These are phyloP conservation scores for Trichoderma arundinaceum DNA, from an alignment of 2,329 filamentous ascomycete species.

Conservation along the genomic window DNA sequence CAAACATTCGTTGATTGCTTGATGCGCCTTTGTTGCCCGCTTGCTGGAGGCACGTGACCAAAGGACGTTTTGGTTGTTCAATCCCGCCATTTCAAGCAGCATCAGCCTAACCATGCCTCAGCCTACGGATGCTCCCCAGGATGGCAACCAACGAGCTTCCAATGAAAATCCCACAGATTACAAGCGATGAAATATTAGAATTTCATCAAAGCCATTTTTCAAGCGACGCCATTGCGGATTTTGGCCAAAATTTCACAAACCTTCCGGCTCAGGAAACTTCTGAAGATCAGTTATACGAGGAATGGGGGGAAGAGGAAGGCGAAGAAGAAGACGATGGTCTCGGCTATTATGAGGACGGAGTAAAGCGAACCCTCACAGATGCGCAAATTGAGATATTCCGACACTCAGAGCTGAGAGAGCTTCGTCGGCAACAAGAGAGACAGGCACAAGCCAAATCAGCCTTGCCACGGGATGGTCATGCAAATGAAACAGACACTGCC, in stretches of 20 bases:
- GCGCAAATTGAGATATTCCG: slow-evolving; percentile 90
- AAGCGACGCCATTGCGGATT: slow-evolving; percentile 51
- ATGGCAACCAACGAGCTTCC: slow-evolving; percentile 22
- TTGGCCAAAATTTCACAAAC: slow-evolving; percentile 53
- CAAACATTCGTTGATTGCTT: background rate
- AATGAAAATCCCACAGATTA: slow-evolving; percentile 38
- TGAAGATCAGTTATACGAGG: slow-evolving; percentile 42
- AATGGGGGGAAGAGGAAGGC: slow-evolving; percentile 34
- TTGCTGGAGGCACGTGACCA: slow-evolving; percentile 14
- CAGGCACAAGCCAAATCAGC: slow-evolving; percentile 32
- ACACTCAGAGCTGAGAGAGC: slow-evolving; percentile 80
- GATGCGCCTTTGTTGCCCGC: background rate
- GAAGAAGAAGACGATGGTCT: slow-evolving; percentile 68
- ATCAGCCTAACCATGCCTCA: slow-evolving; percentile 1
- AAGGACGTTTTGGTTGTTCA: background rate
- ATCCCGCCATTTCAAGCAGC: slow-evolving; percentile 13
- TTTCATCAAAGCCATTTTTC: slow-evolving; percentile 69
- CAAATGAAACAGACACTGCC: slow-evolving; percentile 31
- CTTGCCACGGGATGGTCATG: slow-evolving; percentile 18
- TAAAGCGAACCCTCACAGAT: slow-evolving; percentile 87
- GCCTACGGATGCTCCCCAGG: slow-evolving; percentile 1
- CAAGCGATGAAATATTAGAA: slow-evolving; percentile 57
- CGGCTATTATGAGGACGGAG: slow-evolving; percentile 85
- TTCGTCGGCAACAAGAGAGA: slow-evolving; percentile 61
- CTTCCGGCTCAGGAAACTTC: slow-evolving; percentile 35